These are phyloP conservation scores for Didymella glomerata DNA, from an alignment of 2,329 filamentous ascomycete species.

Conservation along the genomic window DNA sequence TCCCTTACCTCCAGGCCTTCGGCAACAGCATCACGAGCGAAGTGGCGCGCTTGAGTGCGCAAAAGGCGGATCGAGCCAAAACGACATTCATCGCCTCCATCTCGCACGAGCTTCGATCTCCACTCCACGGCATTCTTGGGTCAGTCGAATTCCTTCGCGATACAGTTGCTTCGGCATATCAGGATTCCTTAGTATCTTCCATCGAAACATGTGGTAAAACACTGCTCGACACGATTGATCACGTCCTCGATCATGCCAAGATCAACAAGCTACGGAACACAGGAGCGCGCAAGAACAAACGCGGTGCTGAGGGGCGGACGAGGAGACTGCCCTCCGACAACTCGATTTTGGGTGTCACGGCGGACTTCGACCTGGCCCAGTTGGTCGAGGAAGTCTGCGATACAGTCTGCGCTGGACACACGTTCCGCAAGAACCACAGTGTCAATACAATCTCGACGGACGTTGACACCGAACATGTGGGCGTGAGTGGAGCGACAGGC, in stretches of 20 bases:
- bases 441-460: conserved; percentile 32
- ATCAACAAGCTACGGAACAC: conserved; percentile 47
- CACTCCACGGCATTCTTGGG: conserved; percentile 68
- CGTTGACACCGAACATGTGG: conserved; percentile 16
- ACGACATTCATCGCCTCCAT: conserved; percentile 55
- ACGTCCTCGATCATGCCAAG: conserved; percentile 50
- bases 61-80: conserved; percentile 48
- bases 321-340: conserved; percentile 42
- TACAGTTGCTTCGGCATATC: conserved; percentile 40
- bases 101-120: conserved; percentile 62
- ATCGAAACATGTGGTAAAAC: conserved; percentile 51
- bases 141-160: conserved; percentile 47
- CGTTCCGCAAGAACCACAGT: conserved; percentile 47
- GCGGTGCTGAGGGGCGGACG: conserved; percentile 23
- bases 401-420: conserved; percentile 62
- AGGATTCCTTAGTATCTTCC: conserved; percentile 53
- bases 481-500: conserved; percentile 27
- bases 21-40: conserved; percentile 47
- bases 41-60: conserved; percentile 42
- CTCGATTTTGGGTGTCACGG: conserved; percentile 42
- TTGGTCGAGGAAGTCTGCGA: conserved; percentile 63
- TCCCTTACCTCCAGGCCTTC: conserved; percentile 48
- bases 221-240: conserved; percentile 52
- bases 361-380: conserved; percentile 42
- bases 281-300: conserved; percentile 28